A percentile compares a stretch with the other conserved stretches of the same genome.
These are phyloP conservation scores for Phialocephala sp. DNA, from an alignment of 2,329 filamentous ascomycete genomes.

Conservation along the genomic window DNA sequence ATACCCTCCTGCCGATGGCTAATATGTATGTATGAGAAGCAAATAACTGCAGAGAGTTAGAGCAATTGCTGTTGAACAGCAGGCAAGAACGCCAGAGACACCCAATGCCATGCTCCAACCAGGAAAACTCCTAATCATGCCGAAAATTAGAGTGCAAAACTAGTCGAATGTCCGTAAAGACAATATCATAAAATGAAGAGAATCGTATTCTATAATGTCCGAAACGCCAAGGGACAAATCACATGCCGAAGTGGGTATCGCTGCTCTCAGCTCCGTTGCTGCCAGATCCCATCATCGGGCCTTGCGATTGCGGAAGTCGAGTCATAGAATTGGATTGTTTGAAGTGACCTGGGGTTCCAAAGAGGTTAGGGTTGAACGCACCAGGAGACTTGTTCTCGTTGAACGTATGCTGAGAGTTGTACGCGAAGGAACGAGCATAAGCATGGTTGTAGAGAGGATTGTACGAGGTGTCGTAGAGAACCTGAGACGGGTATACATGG, in stretches of 20 bases:
- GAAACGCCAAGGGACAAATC: background rate
- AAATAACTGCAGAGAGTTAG: slow-evolving; percentile 2
- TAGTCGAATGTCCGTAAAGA: no score
- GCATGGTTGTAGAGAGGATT: slow-evolving; percentile 40
- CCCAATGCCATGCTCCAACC: background rate
- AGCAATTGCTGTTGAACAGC: background rate
- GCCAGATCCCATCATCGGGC: slow-evolving; percentile 17
- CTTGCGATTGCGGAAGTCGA: slow-evolving; percentile 18
- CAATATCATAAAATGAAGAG: background rate
- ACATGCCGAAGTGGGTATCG: slow-evolving; percentile 15
- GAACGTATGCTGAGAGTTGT: slow-evolving; percentile 14
- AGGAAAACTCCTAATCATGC: slow-evolving; percentile 8
- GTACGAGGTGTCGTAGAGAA: slow-evolving; percentile 35
- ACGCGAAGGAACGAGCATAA: slow-evolving; percentile 32
- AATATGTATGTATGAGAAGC: slow-evolving; percentile 9
- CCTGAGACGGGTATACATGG: slow-evolving; percentile 38
- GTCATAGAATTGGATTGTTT: slow-evolving; percentile 26
- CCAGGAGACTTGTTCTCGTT: slow-evolving; percentile 24
- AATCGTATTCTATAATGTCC: background rate
- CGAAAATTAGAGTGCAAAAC: background rate
- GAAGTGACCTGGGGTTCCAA: slow-evolving; percentile 24
- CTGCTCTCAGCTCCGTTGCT: slow-evolving; percentile 8
- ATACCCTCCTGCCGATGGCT: background rate
- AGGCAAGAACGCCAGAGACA: background rate
- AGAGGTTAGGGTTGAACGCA: slow-evolving; percentile 11